Conservation (phyloP, 2,329 filamentous ascomycete genomes). For the Claviceps cyperi region DNA sequence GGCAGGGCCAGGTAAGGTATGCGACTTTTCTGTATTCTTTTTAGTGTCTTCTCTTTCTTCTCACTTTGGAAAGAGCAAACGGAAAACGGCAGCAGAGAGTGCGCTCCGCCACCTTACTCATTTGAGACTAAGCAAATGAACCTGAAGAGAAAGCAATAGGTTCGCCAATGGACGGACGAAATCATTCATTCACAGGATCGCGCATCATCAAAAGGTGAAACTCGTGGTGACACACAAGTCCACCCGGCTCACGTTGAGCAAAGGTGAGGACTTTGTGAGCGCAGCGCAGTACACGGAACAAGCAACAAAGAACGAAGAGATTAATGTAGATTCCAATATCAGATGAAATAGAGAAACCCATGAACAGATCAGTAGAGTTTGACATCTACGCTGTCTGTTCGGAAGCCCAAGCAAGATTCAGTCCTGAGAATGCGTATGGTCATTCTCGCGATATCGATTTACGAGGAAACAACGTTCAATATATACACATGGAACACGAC, state of each 20-base stretch:
- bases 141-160: neutral
- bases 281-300: neutral
- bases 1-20: conserved; percentile 1
- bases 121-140: neutral
- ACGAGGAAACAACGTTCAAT: conserved; percentile 1
- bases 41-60: neutral
- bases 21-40: neutral
- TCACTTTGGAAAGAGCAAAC: conserved; percentile 7
- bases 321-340: neutral
- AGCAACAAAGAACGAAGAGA: neutral
- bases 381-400: neutral
- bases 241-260: neutral
- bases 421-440: neutral
- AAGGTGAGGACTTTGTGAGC: neutral
- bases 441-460: neutral
- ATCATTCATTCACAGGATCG: neutral
- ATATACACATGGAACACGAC: conserved; percentile 3
- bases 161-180: neutral
- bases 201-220: neutral
- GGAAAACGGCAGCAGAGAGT: neutral
- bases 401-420: neutral
- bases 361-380: neutral
- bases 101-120: conserved; percentile 1
- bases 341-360: neutral
- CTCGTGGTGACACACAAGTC: neutral